Evolutionary conservation across 169 alveolate genomes (phyloP).

Genomic region (Plasmodium berghei): DNA sequence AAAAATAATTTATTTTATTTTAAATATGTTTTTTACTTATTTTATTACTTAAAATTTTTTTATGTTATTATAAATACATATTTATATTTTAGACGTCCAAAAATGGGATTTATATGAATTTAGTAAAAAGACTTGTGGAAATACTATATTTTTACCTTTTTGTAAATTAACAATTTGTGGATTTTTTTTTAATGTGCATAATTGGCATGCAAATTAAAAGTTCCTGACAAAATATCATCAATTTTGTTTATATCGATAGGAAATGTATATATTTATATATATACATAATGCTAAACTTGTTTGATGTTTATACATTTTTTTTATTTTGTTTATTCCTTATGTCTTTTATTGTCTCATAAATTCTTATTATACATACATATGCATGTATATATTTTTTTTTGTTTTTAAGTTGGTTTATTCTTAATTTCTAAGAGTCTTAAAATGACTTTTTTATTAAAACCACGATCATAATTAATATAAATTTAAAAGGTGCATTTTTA

Average conservation of each 20-base stretch:
- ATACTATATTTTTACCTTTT: no score
- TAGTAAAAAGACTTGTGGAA: no score
- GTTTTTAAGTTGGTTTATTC: background rate
- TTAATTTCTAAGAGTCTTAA: slow-evolving; percentile 9
- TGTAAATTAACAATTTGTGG: no score
- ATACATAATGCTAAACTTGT: background rate
- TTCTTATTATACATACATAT: background rate
- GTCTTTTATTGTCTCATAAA: background rate
- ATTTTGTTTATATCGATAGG: background rate
- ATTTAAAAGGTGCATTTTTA: slow-evolving; percentile 4
- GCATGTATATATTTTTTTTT: slow-evolving; percentile 5
- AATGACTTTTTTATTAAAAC: slow-evolving; percentile 1
- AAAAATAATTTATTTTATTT: no score
- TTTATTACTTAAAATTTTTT: no score
- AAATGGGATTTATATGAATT: no score
- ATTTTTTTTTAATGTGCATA: no score
- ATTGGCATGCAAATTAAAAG: background rate
- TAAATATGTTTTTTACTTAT: no score
- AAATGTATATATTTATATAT: background rate
- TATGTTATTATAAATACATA: no score
- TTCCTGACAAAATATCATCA: background rate
- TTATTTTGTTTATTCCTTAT: background rate
- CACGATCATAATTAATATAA: background rate
- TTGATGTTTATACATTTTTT: background rate
- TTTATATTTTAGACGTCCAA: no score